Percentiles rank a stretch among this genome's conserved stretches.
These are phyloP conservation scores for Cladosporium halotolerans DNA, from an alignment of 2,329 filamentous ascomycete species.

Conservation along the genomic window DNA sequence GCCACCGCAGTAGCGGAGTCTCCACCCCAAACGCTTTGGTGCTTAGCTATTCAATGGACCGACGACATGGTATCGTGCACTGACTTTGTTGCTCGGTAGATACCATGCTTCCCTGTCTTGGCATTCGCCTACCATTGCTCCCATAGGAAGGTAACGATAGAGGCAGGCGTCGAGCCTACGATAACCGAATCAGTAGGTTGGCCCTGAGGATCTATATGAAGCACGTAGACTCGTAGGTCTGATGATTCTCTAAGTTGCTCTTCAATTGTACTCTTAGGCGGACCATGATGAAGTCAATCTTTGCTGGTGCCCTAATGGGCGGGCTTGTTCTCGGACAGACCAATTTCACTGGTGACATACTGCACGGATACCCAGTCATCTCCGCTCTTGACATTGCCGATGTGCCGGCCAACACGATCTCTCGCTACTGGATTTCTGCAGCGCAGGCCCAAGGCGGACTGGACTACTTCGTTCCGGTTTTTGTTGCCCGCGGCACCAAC, in stretches of 20 bases:
- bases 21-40: too few species aligned
- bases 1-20: too few species aligned
- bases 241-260: too few species aligned
- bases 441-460: conserved; percentile 35
- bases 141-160: conserved; percentile 4
- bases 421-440: conserved; percentile 34
- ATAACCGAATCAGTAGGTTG: too few species aligned
- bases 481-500: conserved; percentile 33
- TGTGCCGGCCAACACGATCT: conserved; percentile 31
- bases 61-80: conserved; percentile 6
- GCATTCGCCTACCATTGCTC: conserved; percentile 1
- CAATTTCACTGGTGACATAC: conserved; percentile 17
- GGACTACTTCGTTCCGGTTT: conserved; percentile 32
- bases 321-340: conserved; percentile 11
- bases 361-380: conserved; percentile 20
- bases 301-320: conserved; percentile 4
- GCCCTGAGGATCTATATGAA: neutral
- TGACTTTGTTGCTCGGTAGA: neutral
- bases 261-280: neutral
- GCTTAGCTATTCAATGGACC: too few species aligned
- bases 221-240: too few species aligned
- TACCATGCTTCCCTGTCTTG: conserved; percentile 1
- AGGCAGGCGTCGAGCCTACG: too few species aligned
- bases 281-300: conserved; percentile 3
- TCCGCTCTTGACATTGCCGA: conserved; percentile 29